Conservation (phyloP, 768 basidiomycete species). For the Xanthoconium stramineum region DNA sequence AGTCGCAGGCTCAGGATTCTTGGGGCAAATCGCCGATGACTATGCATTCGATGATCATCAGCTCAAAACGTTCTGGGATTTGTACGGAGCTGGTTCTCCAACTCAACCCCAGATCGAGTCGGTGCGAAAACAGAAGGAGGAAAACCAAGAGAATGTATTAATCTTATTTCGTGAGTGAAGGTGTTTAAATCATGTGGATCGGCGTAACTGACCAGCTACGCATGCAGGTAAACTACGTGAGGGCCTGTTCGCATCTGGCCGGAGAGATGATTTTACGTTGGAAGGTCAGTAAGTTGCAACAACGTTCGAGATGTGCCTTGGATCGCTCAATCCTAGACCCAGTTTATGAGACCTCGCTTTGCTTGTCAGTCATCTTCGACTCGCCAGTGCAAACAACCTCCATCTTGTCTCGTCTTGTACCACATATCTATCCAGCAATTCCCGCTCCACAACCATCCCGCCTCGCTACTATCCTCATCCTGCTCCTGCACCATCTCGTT, state of each 20-base stretch:
- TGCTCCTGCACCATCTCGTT: slow-evolving; percentile 57
- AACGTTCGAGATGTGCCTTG: not conserved
- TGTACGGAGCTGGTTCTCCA: slow-evolving; percentile 28
- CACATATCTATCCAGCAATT: slow-evolving; percentile 39
- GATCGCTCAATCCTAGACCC: slow-evolving; percentile 1
- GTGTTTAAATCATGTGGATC: not conserved
- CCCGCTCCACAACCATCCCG: slow-evolving; percentile 18
- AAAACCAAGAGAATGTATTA: slow-evolving; percentile 64
- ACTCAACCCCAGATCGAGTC: slow-evolving; percentile 7
- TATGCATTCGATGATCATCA: slow-evolving; percentile 22
- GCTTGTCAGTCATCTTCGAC: slow-evolving; percentile 60
- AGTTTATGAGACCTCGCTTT: slow-evolving; percentile 77
- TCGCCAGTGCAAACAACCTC: slow-evolving; percentile 59
- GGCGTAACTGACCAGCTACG: not conserved
- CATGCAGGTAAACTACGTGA: slow-evolving; percentile 70
- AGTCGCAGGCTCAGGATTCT: not conserved
- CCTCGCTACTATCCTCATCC: slow-evolving; percentile 40
- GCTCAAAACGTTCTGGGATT: slow-evolving; percentile 48
- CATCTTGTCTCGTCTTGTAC: slow-evolving; percentile 58
- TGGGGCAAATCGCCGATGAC: not conserved
- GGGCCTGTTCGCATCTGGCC: slow-evolving; percentile 59
- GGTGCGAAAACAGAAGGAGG: slow-evolving; percentile 37
- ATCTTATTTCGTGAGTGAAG: slow-evolving; percentile 65
- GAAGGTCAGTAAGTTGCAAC: slow-evolving; percentile 49
- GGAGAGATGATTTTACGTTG: slow-evolving; percentile 58